Base-by-base conservation (phyloP, 768 basidiomycete species). In the Trametes maxima region DNA sequence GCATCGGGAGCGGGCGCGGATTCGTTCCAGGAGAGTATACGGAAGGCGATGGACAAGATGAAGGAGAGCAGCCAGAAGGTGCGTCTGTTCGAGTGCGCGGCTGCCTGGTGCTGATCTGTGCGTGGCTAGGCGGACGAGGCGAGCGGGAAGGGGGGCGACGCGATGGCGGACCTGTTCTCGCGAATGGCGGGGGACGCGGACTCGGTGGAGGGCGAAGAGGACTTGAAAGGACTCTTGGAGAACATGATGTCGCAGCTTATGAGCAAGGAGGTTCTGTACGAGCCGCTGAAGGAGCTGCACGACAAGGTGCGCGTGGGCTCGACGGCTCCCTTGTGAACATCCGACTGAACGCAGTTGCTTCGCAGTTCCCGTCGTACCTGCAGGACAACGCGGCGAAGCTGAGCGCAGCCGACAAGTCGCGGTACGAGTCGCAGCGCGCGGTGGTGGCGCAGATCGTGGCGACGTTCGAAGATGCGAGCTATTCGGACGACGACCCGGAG, bases 221-320 rank as follows among this genome's bases (percentile, higher is more conserved):
- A 86, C 24, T 69, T 94, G 13, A 82, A 88, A 44, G 83, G 79
- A 0, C 75, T 94, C 62, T 78, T 96, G 10, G 92, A 95, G 71
- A 82, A 72, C 24, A 89, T 95, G 84, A 92, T 94, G 90, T 76
- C 80, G 21, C 84, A 88, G 72, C 78, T 94, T 24, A 87, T 93
- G 86, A 84, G 82, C 75, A 90, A 92, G 68, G 90, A 92, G 0
- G 78, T 94, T 2, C 75, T 95, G n/a, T 89, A 94, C 65, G 92
- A 94, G 46, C 94, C 94, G 0, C 70, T 95, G 59, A 91, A 90
- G 66, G 94, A 96, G 69, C 74, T 96, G 21, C 75, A 80, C 16
- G 84, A 87, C 16, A 88, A 88, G 71, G 91, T 89, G 62, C 35
- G 80, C 65, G 21, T 37, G 28, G n/a, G 33, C 50, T 45, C 37